Base-by-base conservation (phyloP, 129 eudicot species). In the Pulicaria dysenterica region DNA sequence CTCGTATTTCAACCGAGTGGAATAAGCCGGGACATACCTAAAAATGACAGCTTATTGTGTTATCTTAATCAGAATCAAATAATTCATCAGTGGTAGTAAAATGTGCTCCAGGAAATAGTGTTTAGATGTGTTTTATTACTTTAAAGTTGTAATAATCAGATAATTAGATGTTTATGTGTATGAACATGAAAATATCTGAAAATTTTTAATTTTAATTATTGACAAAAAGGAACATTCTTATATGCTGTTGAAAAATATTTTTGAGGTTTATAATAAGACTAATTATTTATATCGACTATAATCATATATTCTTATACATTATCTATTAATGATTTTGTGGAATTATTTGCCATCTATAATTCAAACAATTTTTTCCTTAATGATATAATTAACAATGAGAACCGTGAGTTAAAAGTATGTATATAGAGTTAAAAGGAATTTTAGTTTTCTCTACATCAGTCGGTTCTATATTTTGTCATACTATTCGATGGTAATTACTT, bases 11-110 rank as follows among this genome's bases (percentile, higher is more conserved):
- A 94, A 77, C 56, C 98, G 95, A 36, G 91, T 94, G 8, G 98
- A 94, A 71, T 94, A 94, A 48, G 98, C 95, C 14, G 98, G 97
- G 24, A 90, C 88, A 19, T 90, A 90, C 93, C 98, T 94, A 81
- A 65, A 60, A 64, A 19, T 15, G 54, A 13, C 45, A 61, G 13
- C 70, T 67, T 42, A 48, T 31, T 34, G 48, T 61, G 14, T 12
- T 12, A 56, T 56, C 31, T 9, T 34, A 59, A 59, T 38, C 11
- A 59, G 37, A 59, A 38, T 38, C 66, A 38, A 12, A 59, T 6
- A 37, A 37, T 11, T n/a, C 31, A 5, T n/a, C 31, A 5, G 39
- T 59, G 13, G 65, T 38, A 59, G 38, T 12, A 59, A 37, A 38
- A 37, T 59, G 44, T 4, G 10, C 6, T 59, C 44, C 10, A 19